phyloP scores from a whole-genome alignment of 75 land plant genomes.

The Cupressus sempervirens region DNA sequence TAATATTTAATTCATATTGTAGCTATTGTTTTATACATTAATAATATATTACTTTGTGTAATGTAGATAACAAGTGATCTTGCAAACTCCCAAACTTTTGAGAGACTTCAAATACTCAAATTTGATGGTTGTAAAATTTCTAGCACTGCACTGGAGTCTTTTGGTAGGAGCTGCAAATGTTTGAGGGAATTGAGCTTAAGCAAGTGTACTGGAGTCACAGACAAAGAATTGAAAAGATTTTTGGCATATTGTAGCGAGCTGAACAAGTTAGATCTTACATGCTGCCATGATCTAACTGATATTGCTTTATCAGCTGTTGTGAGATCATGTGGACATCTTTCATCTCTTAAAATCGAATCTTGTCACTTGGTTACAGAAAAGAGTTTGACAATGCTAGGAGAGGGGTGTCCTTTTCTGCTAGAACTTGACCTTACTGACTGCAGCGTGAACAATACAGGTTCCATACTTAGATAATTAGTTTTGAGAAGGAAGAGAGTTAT shows the following conservation, averaged over 20 bases:
- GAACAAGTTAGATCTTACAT: constrained; percentile 85
- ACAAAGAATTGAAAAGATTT: constrained; percentile 59
- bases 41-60: not conserved
- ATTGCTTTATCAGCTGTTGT: constrained; percentile 50
- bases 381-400: constrained; percentile 61
- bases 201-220: constrained; percentile 89
- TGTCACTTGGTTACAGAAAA: constrained; percentile 60
- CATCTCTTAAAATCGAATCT: constrained; percentile 80
- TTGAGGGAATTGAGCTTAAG: constrained; percentile 82
- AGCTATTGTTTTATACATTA: not conserved
- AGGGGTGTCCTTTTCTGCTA: constrained; percentile 54
- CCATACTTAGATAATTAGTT: not conserved
- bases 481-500: not conserved
- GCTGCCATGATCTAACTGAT: constrained; percentile 81
- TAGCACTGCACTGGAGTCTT: constrained; percentile 43
- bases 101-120: constrained; percentile 41
- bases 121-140: constrained; percentile 84
- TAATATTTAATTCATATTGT: not conserved
- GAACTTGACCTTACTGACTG: constrained; percentile 92
- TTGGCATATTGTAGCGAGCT: constrained; percentile 53
- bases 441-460: constrained; percentile 74
- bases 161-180: constrained; percentile 56
- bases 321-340: constrained; percentile 56
- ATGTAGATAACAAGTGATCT: constrained; percentile 41
- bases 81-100: constrained; percentile 29